These are phyloP conservation scores for Nannochloris sp. DNA, from an alignment of 139 green algal genomes.

Conservation along the genomic window DNA sequence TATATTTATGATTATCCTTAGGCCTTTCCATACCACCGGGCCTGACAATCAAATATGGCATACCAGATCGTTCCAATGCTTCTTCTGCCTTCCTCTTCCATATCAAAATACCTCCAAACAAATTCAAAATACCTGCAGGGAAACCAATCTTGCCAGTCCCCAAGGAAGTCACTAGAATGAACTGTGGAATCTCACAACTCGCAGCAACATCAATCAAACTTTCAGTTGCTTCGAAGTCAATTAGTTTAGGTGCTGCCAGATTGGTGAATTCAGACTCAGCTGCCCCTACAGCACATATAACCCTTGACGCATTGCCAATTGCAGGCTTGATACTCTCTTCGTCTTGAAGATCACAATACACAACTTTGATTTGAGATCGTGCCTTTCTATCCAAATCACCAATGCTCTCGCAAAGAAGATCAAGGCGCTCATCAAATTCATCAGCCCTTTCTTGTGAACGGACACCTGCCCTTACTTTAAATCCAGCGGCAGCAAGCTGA, in stretches of 20 bases:
- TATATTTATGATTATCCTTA: slow-evolving; percentile 80
- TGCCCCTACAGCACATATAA: slow-evolving; percentile 71
- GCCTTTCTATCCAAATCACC: background rate
- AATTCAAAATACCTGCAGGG: slow-evolving; percentile 63
- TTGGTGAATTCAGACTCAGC: slow-evolving; percentile 56
- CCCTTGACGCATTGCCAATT: slow-evolving; percentile 54
- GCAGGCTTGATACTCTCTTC: slow-evolving; percentile 43
- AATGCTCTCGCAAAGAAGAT: slow-evolving; percentile 2
- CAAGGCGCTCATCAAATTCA: slow-evolving; percentile 20
- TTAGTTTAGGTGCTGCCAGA: slow-evolving; percentile 37
- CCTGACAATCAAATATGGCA: slow-evolving; percentile 82
- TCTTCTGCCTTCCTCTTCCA: slow-evolving; percentile 80
- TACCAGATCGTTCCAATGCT: slow-evolving; percentile 65
- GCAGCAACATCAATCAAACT: slow-evolving; percentile 58
- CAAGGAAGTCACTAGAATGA: slow-evolving; percentile 75
- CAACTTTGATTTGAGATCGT: slow-evolving; percentile 20
- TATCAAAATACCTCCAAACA: slow-evolving; percentile 81
- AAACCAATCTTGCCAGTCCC: slow-evolving; percentile 80
- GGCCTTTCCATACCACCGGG: slow-evolving; percentile 86
- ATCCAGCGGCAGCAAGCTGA: slow-evolving; percentile 40
- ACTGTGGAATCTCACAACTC: slow-evolving; percentile 57
- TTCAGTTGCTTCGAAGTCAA: slow-evolving; percentile 69
- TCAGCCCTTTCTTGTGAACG: slow-evolving; percentile 47
- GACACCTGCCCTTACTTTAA: slow-evolving; percentile 66
- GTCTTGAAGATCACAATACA: slow-evolving; percentile 57